Conservation (phyloP, 1,284 basidiomycete genomes). For the Anthracocystis panici-leucophaei region DNA sequence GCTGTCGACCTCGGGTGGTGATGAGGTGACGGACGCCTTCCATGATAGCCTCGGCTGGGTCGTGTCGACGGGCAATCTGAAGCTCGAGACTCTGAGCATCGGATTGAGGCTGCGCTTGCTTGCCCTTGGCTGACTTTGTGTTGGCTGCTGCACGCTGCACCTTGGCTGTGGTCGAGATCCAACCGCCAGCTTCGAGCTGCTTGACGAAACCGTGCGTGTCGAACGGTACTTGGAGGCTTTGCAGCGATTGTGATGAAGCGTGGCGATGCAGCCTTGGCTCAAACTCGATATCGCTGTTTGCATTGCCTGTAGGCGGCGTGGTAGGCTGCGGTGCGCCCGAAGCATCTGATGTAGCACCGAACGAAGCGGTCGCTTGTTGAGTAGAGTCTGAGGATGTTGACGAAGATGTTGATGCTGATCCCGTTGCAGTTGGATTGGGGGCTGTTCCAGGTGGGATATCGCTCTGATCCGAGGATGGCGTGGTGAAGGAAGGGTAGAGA, state of each 20-base stretch:
- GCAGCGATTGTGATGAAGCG: constrained; percentile 36
- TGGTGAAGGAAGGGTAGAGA: constrained; percentile 42
- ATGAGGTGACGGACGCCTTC: constrained; percentile 84
- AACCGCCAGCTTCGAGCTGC: constrained; percentile 60
- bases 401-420: constrained; percentile 11
- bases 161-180: constrained; percentile 35
- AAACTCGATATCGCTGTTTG: constrained; percentile 21
- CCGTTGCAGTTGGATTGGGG: constrained; percentile 1
- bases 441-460: constrained; percentile 14
- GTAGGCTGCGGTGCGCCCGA: constrained; percentile 13
- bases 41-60: constrained; percentile 76
- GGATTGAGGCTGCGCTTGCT: constrained; percentile 23
- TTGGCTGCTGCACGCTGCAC: constrained; percentile 15
- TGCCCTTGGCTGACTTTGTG: constrained; percentile 20
- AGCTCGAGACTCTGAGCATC: constrained; percentile 20
- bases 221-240: constrained; percentile 59
- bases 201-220: constrained; percentile 64
- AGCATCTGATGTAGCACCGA: constrained; percentile 14
- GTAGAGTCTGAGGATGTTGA: constrained; percentile 15
- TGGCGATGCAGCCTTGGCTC: constrained; percentile 31
- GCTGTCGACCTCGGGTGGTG: constrained; percentile 80
- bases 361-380: constrained; percentile 12
- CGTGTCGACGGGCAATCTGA: constrained; percentile 54
- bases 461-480: constrained; percentile 20
- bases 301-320: not conserved